phyloP scores from a whole-genome alignment of 257 asterid species.

The Solanum dulcamara region DNA sequence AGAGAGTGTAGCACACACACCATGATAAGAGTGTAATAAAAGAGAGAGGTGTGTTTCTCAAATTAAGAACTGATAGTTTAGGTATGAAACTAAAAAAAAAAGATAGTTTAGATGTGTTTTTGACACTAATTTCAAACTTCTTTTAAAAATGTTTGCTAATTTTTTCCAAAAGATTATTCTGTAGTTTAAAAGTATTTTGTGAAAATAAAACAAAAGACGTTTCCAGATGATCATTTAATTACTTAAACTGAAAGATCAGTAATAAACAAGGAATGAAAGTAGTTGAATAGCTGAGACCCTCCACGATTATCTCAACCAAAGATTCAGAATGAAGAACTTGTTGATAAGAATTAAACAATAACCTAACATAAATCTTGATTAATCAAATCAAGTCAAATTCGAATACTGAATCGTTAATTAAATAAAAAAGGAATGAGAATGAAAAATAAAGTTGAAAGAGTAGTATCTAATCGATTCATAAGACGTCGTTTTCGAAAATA shows the following conservation, averaged over 20 bases:
- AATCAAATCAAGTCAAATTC: neutral
- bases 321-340: neutral
- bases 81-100: no score
- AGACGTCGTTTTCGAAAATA: conserved; percentile 27
- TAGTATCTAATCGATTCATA: conserved; percentile 7
- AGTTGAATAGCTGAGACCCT: neutral
- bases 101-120: no score
- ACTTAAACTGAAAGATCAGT: neutral
- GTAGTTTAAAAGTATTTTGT: neutral
- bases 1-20: no score
- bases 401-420: neutral
- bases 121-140: no score
- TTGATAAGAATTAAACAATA: no score
- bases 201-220: neutral
- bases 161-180: neutral
- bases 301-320: neutral
- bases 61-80: no score
- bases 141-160: neutral
- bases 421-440: neutral
- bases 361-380: neutral
- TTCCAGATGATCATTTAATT: neutral
- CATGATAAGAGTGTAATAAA: no score
- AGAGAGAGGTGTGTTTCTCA: no score
- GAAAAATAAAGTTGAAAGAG: neutral
- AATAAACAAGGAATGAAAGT: neutral